Evolutionary conservation across 352 stramenopile species (phyloP), one percentile per base, ranked within the genome.

Genomic region (Stramenopiles sp.): DNA sequence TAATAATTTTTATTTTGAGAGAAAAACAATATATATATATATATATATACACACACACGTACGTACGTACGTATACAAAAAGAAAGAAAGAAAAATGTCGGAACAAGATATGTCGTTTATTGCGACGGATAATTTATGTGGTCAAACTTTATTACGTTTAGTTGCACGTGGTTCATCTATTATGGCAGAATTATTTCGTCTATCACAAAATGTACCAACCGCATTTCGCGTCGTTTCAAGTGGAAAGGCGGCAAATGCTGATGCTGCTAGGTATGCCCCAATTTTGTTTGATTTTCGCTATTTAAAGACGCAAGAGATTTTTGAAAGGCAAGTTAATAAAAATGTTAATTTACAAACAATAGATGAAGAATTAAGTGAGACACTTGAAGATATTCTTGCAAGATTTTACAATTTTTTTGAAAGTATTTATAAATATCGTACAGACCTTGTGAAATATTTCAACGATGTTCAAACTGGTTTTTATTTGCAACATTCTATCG

Each of bases 201-300:
- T 97, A 20, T 93, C 90, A 23, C 92, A 95, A 80, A 93, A 94
- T 73, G 92, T 98, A 0, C 86, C 86, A 0, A 38, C 63, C 7
- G 83, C 82, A 13, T 89, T 89, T 80, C 13, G 85, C 38, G 79
- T 43, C 6, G 80, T 80, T 0, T 76, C 80, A 4, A 32, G 79
- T 32, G 7, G 29, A 76, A 23, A 80, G 30, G 29, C 30, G 33
- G 78, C 13, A 0, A 20, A 74, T n/a, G 0, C n/a, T 43, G 32
- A 23, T 38, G 30, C 30, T 13, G 43, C n/a, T 32, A 32, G 85
- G 74, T 90, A 87, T 74, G 63, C 74, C 6, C 79, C 73, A 77
- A 95, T 98, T 65, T 81, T 97, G 31, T 98, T 98, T 81, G 92
- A 97, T 82, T 97, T 97, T 85, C 85, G 86, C 27, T 98, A 98